A percentile compares a stretch with the other conserved stretches of the same genome.
Conservation (phyloP, 1,284 basidiomycete genomes). For the Ganoderma sinense region DNA sequence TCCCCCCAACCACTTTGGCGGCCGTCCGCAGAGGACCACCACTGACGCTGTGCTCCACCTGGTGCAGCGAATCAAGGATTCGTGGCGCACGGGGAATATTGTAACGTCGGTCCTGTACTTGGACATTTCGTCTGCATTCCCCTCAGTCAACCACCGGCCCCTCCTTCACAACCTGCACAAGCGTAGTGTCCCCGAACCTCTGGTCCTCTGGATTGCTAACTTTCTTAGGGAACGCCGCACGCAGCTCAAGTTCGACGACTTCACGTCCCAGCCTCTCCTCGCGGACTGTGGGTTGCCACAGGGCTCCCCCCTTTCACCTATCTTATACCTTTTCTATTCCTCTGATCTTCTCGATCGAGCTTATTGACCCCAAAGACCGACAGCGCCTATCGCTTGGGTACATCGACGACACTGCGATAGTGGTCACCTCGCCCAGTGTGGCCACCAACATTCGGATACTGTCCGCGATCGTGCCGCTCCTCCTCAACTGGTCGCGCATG, state of each 20-base stretch:
- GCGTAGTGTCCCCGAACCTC: conserved; percentile 35
- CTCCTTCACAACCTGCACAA: conserved; percentile 43
- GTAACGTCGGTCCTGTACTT: conserved; percentile 44
- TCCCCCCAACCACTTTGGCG: conserved; percentile 38
- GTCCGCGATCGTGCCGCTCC: background rate
- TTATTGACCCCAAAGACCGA: conserved; percentile 12
- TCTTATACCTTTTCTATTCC: conserved; percentile 15
- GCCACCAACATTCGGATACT: conserved; percentile 10
- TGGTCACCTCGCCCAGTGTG: conserved; percentile 6
- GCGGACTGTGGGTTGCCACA: conserved; percentile 15
- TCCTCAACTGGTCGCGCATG: conserved; percentile 11
- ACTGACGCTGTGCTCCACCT: conserved; percentile 42
- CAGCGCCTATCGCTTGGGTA: background rate
- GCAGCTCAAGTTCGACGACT: conserved; percentile 22
- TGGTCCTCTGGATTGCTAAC: conserved; percentile 32
- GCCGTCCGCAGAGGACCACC: too few species aligned
- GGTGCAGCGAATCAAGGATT: conserved; percentile 38
- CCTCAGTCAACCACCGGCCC: conserved; percentile 36
- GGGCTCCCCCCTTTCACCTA: conserved; percentile 15
- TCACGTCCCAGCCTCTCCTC: conserved; percentile 6
- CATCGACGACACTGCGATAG: too few species aligned
- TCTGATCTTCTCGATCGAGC: conserved; percentile 19
- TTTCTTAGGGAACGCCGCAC: conserved; percentile 15
- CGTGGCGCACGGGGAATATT: conserved; percentile 41
- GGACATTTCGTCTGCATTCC: conserved; percentile 50